phyloP scores from a whole-genome alignment of 306 rosid genomes.

The Corylus avellana region DNA sequence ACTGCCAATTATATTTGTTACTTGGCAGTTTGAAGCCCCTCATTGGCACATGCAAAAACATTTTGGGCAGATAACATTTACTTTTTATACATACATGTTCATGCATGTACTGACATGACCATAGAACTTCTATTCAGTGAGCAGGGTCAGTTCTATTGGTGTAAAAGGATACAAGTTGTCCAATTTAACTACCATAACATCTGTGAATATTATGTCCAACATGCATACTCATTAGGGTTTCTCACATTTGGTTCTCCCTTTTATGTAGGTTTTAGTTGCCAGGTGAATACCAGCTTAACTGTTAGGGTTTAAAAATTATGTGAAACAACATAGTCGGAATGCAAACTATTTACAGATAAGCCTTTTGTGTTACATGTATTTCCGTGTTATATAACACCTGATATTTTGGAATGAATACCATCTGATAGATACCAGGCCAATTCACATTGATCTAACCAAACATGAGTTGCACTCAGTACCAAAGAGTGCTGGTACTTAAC shows the following conservation, averaged over 20 bases:
- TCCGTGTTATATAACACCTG: neutral
- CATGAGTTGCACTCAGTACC: neutral
- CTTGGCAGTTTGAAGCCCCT: constrained; percentile 24
- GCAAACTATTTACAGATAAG: neutral
- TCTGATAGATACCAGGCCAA: neutral
- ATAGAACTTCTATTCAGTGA: neutral
- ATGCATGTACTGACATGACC: neutral
- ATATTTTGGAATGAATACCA: neutral
- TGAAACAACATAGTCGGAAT: neutral
- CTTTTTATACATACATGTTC: neutral
- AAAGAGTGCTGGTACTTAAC: neutral
- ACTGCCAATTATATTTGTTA: constrained; percentile 1
- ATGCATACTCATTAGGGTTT: constrained; percentile 1
- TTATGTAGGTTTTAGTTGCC: neutral
- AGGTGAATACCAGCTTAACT: neutral
- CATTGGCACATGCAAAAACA: neutral
- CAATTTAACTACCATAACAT: neutral
- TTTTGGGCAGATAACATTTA: neutral
- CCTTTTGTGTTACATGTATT: neutral
- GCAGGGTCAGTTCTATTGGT: neutral
- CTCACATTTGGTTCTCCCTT: neutral
- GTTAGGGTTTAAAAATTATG: neutral
- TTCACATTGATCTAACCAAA: neutral
- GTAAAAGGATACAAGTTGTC: neutral
- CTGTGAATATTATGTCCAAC: neutral